Percentiles rank a stretch among this genome's conserved stretches.
Conservation (phyloP, 352 stramenopile species). For the Thalassiosira pacifica region DNA sequence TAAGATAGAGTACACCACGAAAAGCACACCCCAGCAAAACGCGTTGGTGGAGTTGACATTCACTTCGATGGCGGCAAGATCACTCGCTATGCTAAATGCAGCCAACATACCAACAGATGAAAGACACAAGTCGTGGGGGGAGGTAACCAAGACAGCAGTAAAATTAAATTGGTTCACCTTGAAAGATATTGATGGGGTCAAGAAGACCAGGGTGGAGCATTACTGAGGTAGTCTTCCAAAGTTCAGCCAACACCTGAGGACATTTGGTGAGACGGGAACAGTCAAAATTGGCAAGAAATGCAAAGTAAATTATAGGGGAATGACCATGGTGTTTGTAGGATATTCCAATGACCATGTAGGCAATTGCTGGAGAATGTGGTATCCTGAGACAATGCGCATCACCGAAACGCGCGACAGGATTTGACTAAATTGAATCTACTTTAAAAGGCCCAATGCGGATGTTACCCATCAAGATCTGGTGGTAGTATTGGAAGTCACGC, state of each 20-base stretch:
- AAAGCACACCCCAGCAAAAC: constrained; percentile 60
- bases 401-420: constrained; percentile 43
- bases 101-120: constrained; percentile 23
- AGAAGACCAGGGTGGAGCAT: constrained; percentile 27
- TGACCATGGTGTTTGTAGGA: constrained; percentile 42
- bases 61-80: constrained; percentile 13
- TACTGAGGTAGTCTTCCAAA: constrained; percentile 15
- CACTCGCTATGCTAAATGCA: constrained; percentile 32
- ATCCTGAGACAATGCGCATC: constrained; percentile 22
- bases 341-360: constrained; percentile 32
- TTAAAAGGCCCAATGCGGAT: background rate
- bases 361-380: constrained; percentile 49
- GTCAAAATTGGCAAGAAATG: constrained; percentile 41
- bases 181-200: constrained; percentile 18
- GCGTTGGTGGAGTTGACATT: constrained; percentile 42
- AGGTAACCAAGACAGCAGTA: constrained; percentile 21
- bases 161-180: constrained; percentile 49
- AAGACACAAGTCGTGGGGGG: constrained; percentile 6
- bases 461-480: background rate
- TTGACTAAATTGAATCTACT: constrained; percentile 59
- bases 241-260: constrained; percentile 36
- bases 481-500: background rate
- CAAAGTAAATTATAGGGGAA: constrained; percentile 44
- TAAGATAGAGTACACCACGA: constrained; percentile 45
- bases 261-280: constrained; percentile 48